These are phyloP conservation scores for Spergularia marina DNA, from an alignment of 148 eudicot genomes.

Conservation along the genomic window DNA sequence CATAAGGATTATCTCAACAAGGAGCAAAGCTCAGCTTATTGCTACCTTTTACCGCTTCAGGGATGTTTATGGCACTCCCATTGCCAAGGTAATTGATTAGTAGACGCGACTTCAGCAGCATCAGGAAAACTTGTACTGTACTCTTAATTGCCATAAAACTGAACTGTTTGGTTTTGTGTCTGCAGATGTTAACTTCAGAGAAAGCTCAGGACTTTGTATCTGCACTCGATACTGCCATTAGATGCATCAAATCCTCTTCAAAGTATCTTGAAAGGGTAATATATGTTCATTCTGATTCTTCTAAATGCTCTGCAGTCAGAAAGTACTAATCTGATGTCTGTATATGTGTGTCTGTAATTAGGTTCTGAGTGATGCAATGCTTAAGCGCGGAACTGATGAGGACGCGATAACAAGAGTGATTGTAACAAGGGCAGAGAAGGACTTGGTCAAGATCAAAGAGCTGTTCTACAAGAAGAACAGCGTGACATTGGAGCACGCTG, in stretches of 20 bases:
- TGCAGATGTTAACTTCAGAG: conserved; percentile 32
- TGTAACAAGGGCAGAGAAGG: conserved; percentile 68
- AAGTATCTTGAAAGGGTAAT: conserved; percentile 71
- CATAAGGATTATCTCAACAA: conserved; percentile 62
- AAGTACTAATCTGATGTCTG: neutral
- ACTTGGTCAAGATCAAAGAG: conserved; percentile 58
- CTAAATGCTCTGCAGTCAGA: neutral
- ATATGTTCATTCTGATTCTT: too few species aligned
- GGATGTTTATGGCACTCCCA: conserved; percentile 58
- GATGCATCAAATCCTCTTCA: conserved; percentile 58
- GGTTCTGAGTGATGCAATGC: conserved; percentile 58
- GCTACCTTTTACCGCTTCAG: conserved; percentile 77
- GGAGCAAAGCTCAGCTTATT: conserved; percentile 78
- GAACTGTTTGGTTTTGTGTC: neutral
- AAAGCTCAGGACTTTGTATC: conserved; percentile 39
- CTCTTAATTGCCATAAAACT: too few species aligned
- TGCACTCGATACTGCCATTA: conserved; percentile 47
- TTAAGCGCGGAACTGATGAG: conserved; percentile 63
- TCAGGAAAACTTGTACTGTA: neutral
- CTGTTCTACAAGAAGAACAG: conserved; percentile 71
- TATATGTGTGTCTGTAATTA: conserved; percentile 6
- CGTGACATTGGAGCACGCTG: conserved; percentile 61
- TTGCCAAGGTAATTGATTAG: conserved; percentile 55
- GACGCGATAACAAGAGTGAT: conserved; percentile 72
- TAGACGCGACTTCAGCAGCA: neutral